Evolutionary conservation across 2,329 filamentous ascomycete genomes (phyloP), one percentile per base, ranked within the genome.

Genomic region (Amphichorda felina): DNA sequence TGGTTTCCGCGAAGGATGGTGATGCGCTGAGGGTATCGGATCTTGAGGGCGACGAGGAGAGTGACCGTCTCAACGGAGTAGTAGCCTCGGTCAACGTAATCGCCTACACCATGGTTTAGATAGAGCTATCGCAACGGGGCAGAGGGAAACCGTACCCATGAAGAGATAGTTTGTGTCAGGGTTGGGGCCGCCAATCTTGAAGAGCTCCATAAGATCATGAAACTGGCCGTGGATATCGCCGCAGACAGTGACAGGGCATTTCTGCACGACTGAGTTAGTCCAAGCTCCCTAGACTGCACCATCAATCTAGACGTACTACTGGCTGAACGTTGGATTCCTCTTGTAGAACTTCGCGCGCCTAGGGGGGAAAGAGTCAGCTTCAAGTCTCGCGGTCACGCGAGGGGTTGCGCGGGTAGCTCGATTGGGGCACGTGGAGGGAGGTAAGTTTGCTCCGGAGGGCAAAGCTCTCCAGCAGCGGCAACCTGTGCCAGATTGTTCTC

Each of bases 171-270:
- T 96, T 55, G 91, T 96, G 62, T 98, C 91, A 46, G 91, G 91
- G 57, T 94, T 95, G 41, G 88, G 87, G 37, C 91, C 91, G 49
- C 91, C 91, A 60, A 98, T 96, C 68, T 94, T 93, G 75, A 98
- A 98, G 36, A 98, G 77, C 66, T 98, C 91, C 87, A 98, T 96
- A 60, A 98, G 66, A 56, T 98, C 91, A 62, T 96, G 89, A 60
- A 96, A 96, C 64, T 98, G 91, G 47, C 91, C 91, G 63, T 98
- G 91, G 57, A 98, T 98, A 64, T 98, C 91, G 59, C 91, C 91
- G 61, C 91, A 96, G 43, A 98, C 91, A 38, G 91, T 98, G 47
- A 96, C 91, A 30, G 91, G 91, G 60, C 89, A 96, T 89, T 95
- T 95, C 82, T 88, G 45, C 14, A 47, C 25, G 42, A 33, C 43